A percentile compares a stretch with the other conserved stretches of the same genome.
Conservation (phyloP, 495 filamentous ascomycete species). For the Penicillium bovifimosum region DNA sequence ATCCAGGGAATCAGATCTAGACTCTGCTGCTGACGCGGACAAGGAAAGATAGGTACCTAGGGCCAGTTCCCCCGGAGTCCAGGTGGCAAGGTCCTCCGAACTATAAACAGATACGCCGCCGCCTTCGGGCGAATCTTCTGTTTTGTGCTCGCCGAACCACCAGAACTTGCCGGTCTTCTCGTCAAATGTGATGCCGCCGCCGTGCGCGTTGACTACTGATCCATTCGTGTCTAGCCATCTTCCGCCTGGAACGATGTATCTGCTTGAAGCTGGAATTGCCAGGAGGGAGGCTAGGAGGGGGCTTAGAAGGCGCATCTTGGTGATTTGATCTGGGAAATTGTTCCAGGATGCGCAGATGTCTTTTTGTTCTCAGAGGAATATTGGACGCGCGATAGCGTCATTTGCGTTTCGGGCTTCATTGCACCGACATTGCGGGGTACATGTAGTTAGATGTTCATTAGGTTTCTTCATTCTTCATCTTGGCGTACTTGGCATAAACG, state of each 20-base stretch:
- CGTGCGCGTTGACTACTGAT: conserved; percentile 21
- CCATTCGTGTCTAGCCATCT: conserved; percentile 25
- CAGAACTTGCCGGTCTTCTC: conserved; percentile 20
- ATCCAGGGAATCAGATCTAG: not conserved
- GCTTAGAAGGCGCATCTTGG: not conserved
- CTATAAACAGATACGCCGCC: conserved; percentile 25
- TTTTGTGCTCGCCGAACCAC: conserved; percentile 28
- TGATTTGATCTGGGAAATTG: not conserved
- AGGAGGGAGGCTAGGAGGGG: not conserved
- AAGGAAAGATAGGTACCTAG: conserved; percentile 7
- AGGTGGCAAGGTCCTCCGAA: conserved; percentile 21
- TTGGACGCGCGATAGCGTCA: not conserved
- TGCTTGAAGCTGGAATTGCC: conserved; percentile 4
- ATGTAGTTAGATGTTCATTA: not conserved
- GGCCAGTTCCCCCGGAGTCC: conserved; percentile 18
- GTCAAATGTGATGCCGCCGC: conserved; percentile 19
- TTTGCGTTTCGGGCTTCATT: not conserved
- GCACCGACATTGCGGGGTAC: conserved; percentile 4
- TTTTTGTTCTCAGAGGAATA: not conserved
- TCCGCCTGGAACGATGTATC: conserved; percentile 24
- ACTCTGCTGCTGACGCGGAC: too few relatives aligned
- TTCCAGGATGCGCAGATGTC: not conserved
- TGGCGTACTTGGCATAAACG: not conserved
- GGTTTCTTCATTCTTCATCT: not conserved
- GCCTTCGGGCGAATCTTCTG: conserved; percentile 20